Evolutionary conservation across 192 early-diverging fungal species (phyloP).

Genomic region (Jimgerdemannia flammicorona): DNA sequence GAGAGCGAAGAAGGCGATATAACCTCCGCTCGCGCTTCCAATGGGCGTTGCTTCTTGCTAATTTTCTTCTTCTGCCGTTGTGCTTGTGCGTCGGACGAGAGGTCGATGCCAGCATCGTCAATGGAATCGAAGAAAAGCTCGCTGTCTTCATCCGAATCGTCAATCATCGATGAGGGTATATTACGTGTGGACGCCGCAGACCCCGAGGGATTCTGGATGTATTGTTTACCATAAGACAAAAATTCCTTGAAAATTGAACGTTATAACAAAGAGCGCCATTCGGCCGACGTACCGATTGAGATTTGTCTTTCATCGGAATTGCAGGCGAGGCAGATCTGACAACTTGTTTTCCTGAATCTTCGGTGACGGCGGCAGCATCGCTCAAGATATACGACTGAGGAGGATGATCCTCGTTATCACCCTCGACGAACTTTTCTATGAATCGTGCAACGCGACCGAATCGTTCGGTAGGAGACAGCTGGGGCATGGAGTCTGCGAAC

Average conservation of each 20-base stretch:
- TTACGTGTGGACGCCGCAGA: neutral
- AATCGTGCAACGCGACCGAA: neutral
- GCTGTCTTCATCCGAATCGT: conserved; percentile 9
- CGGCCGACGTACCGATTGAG: neutral
- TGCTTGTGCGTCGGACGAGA: conserved; percentile 3
- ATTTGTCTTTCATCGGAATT: conserved; percentile 4
- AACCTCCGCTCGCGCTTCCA: conserved; percentile 1
- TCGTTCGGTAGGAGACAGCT: neutral
- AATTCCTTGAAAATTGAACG: no score
- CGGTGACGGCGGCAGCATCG: neutral
- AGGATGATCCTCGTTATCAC: conserved; percentile 8
- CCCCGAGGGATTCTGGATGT: neutral
- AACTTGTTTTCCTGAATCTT: neutral
- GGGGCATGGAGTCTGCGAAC: conserved; percentile 8
- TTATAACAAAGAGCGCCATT: neutral
- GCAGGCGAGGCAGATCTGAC: neutral
- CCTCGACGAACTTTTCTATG: neutral
- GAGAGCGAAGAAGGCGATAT: conserved; percentile 20
- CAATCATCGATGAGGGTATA: neutral
- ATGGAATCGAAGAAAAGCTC: conserved; percentile 21
- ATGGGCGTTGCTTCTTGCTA: neutral
- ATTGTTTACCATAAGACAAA: no score
- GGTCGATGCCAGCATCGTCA: conserved; percentile 13
- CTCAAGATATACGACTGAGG: neutral
- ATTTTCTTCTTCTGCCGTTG: conserved; percentile 2